Percentiles rank a stretch among this genome's conserved stretches.
These are phyloP conservation scores for Galerina sulciceps DNA, from an alignment of 768 basidiomycete species.

Conservation along the genomic window DNA sequence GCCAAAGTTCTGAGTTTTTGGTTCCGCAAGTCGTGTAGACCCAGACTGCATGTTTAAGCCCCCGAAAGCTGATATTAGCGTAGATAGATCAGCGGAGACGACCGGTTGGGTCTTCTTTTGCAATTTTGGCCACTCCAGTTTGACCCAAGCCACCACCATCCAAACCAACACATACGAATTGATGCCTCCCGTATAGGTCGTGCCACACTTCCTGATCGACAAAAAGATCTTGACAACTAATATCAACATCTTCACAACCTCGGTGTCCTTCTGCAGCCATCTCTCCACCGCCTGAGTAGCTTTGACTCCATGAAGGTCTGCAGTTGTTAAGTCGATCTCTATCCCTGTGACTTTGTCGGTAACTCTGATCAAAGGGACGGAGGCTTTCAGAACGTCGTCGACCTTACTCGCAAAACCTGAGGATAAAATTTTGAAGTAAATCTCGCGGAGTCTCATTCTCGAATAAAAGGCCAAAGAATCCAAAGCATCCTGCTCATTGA, in stretches of 20 bases:
- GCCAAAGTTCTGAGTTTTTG: conserved; percentile 14
- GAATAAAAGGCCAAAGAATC: background rate
- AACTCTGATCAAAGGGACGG: conserved; percentile 26
- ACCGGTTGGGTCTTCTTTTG: background rate
- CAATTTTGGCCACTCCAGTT: conserved; percentile 26
- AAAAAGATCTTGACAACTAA: conserved; percentile 30
- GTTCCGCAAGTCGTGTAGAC: background rate
- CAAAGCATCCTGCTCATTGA: background rate
- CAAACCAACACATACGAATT: conserved; percentile 31
- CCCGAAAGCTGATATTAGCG: background rate
- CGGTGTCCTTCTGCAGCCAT: conserved; percentile 21
- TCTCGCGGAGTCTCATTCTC: background rate
- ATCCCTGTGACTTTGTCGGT: conserved; percentile 27
- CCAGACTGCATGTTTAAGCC: background rate
- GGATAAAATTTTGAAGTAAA: background rate
- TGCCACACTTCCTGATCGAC: conserved; percentile 25
- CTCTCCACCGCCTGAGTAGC: conserved; percentile 22
- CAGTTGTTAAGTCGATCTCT: conserved; percentile 25
- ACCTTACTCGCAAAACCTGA: conserved; percentile 25
- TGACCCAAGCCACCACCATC: conserved; percentile 33
- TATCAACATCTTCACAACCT: conserved; percentile 20
- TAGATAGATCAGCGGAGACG: background rate
- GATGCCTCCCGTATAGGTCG: conserved; percentile 29
- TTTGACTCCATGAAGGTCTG: conserved; percentile 19
- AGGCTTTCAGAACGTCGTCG: conserved; percentile 17